Conservation (phyloP, 345 rosid species). For the Aquilaria sinensis region DNA sequence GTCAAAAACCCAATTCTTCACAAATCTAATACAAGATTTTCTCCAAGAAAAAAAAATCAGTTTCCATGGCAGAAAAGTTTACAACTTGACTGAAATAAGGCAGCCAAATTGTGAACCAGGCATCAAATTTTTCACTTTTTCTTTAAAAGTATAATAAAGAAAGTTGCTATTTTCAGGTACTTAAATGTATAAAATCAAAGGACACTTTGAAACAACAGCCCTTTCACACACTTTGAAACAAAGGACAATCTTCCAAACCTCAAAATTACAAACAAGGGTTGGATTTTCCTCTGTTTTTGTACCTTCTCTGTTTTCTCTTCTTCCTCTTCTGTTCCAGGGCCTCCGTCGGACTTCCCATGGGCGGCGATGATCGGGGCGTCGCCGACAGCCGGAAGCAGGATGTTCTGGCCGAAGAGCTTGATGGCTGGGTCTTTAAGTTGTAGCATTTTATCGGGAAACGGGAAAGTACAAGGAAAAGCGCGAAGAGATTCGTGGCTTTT, state of each 20-base stretch:
- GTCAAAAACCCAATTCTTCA: too few species aligned
- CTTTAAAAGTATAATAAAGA: too few species aligned
- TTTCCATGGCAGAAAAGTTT: too few species aligned
- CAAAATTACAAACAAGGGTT: background rate
- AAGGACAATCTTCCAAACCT: conserved; percentile 18
- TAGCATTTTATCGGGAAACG: conserved; percentile 35
- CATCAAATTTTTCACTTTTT: too few species aligned
- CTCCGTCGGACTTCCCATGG: conserved; percentile 7
- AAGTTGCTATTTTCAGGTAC: too few species aligned
- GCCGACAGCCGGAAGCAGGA: conserved; percentile 35
- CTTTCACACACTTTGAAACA: conserved; percentile 1
- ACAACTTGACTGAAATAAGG: too few species aligned
- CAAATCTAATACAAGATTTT: too few species aligned
- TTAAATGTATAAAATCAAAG: too few species aligned
- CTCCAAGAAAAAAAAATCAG: too few species aligned
- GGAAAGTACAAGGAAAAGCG: conserved; percentile 10
- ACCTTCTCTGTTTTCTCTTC: conserved; percentile 47
- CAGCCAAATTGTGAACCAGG: too few species aligned
- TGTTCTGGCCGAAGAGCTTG: conserved; percentile 77
- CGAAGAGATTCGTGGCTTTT: conserved; percentile 16
- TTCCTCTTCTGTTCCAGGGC: conserved; percentile 16
- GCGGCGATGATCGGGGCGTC: conserved; percentile 14
- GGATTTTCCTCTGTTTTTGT: background rate
- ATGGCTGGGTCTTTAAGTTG: conserved; percentile 51
- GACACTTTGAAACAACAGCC: too few species aligned